Conservation (phyloP, 768 basidiomycete genomes). For the Rhodocollybia butyracea region DNA sequence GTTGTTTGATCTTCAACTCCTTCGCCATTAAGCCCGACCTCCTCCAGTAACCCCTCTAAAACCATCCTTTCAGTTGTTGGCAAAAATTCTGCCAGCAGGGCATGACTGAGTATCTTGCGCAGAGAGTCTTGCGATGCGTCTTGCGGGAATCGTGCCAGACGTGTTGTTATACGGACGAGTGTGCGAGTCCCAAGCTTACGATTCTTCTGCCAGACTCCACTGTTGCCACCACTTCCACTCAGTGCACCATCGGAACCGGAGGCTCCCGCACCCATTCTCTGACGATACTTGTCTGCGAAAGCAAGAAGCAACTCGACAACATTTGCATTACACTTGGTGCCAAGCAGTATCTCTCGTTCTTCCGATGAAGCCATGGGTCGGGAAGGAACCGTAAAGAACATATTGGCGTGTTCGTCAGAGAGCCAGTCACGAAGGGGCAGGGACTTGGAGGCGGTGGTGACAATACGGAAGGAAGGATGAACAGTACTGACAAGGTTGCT, state of each 20-base stretch:
- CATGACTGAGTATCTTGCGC: slow-evolving; percentile 42
- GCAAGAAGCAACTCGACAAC: slow-evolving; percentile 38
- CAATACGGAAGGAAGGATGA: slow-evolving; percentile 58
- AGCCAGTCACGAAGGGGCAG: slow-evolving; percentile 69
- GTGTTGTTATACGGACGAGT: slow-evolving; percentile 50
- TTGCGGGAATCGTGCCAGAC: slow-evolving; percentile 43
- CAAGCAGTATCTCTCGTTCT: slow-evolving; percentile 44
- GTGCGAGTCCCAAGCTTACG: slow-evolving; percentile 61
- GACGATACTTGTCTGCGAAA: slow-evolving; percentile 59
- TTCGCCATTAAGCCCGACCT: slow-evolving; percentile 26
- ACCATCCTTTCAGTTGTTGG: slow-evolving; percentile 56
- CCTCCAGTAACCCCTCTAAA: slow-evolving; percentile 47
- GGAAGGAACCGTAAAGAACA: slow-evolving; percentile 62
- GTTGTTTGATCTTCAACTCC: slow-evolving; percentile 38
- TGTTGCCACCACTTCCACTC: not conserved
- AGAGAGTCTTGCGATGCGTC: slow-evolving; percentile 34
- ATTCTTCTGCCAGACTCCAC: slow-evolving; percentile 47
- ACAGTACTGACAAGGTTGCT: slow-evolving; percentile 35
- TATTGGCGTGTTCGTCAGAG: slow-evolving; percentile 62
- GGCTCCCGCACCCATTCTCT: slow-evolving; percentile 30
- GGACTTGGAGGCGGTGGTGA: slow-evolving; percentile 62
- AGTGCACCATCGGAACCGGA: slow-evolving; percentile 40
- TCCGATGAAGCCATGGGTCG: slow-evolving; percentile 57
- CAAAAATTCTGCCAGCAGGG: slow-evolving; percentile 58
- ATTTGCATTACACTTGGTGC: slow-evolving; percentile 44